Percentiles rank a stretch among this genome's conserved stretches.
phyloP scores from a whole-genome alignment of 495 filamentous ascomycete species.

The Durotheca rogersii region DNA sequence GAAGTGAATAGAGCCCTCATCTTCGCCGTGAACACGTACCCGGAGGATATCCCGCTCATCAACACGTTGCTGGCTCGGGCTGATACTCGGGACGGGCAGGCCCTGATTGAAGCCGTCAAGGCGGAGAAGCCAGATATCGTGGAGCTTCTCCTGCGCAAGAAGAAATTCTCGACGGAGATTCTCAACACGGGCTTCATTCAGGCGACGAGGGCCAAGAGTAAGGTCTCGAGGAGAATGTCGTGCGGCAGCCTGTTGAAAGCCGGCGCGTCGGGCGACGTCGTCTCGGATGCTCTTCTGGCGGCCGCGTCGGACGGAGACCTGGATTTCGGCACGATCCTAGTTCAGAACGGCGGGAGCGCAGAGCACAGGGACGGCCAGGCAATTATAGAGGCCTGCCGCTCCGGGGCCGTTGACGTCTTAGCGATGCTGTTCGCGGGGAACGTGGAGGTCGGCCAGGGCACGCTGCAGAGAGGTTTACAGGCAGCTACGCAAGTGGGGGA shows the following conservation, averaged over 20 bases:
- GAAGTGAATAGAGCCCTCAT: constrained; percentile 47
- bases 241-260: constrained; percentile 41
- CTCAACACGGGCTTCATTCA: constrained; percentile 37
- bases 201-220: constrained; percentile 36
- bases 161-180: constrained; percentile 28
- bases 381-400: constrained; percentile 45
- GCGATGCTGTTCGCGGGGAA: constrained; percentile 41
- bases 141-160: constrained; percentile 41
- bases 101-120: constrained; percentile 41
- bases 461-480: constrained; percentile 44
- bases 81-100: constrained; percentile 44
- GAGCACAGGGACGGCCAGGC: constrained; percentile 50
- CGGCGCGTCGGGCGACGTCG: constrained; percentile 36
- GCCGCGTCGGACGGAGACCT: constrained; percentile 49
- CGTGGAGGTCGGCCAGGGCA: constrained; percentile 34
- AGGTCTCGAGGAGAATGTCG: constrained; percentile 33
- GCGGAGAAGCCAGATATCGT: constrained; percentile 39
- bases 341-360: constrained; percentile 44
- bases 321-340: constrained; percentile 41
- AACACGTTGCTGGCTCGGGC: constrained; percentile 40
- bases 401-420: constrained; percentile 42
- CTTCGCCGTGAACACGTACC: constrained; percentile 43
- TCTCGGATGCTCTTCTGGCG: constrained; percentile 44
- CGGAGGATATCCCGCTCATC: constrained; percentile 43
- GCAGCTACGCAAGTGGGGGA: constrained; percentile 46